Evolutionary conservation across 257 asterid genomes (phyloP).

Genomic region (Salvia rosmarinus): DNA sequence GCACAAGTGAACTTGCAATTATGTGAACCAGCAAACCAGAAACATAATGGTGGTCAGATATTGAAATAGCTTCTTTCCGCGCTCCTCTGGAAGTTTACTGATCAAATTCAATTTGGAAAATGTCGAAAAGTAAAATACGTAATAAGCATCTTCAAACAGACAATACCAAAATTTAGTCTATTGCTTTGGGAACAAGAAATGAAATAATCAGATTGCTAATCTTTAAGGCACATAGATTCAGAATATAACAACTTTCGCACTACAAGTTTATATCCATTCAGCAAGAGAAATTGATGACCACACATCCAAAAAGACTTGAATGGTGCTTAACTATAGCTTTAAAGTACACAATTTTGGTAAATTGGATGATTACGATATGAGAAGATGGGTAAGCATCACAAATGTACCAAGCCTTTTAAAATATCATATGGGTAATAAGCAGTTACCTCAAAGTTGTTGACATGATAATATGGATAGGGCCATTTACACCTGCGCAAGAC

Average conservation of each 20-base stretch:
- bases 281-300: background rate
- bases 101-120: constrained; percentile 27
- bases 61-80: constrained; percentile 46
- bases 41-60: constrained; percentile 46
- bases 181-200: background rate
- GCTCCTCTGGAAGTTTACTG: constrained; percentile 54
- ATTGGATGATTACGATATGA: background rate
- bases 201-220: constrained; percentile 3
- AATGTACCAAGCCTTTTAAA: background rate
- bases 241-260: background rate
- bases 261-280: background rate
- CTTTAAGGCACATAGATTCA: background rate
- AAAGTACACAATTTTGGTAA: background rate
- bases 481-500: constrained; percentile 48
- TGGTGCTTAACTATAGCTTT: background rate
- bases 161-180: background rate
- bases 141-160: constrained; percentile 4
- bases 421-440: background rate
- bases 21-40: constrained; percentile 41
- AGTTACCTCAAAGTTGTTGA: constrained; percentile 44
- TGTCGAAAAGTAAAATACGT: constrained; percentile 11
- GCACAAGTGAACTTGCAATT: background rate
- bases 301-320: background rate
- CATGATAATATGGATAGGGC: constrained; percentile 50
- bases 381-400: constrained; percentile 14